phyloP scores from a whole-genome alignment of 768 basidiomycete species.

The Russula compacta region DNA sequence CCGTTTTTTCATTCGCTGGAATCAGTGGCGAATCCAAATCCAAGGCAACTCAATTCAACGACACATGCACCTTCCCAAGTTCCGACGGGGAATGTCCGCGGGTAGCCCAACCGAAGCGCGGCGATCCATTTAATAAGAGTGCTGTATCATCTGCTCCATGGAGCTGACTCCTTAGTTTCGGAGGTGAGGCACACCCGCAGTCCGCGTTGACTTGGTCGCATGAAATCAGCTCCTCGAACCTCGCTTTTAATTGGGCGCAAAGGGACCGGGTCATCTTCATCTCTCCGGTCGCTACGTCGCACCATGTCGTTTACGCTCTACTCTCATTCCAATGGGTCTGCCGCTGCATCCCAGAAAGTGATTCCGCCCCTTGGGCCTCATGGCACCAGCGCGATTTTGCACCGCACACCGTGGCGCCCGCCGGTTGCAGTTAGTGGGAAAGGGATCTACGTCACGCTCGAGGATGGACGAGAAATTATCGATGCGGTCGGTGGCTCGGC shows the following conservation, averaged over 20 bases:
- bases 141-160: too few species aligned
- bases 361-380: not conserved
- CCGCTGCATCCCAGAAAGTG: not conserved
- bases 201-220: not conserved
- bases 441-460: slow-evolving; percentile 64
- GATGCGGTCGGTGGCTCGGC: slow-evolving; percentile 85
- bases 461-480: slow-evolving; percentile 58
- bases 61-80: too few species aligned
- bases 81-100: too few species aligned
- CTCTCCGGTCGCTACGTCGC: not conserved
- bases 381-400: slow-evolving; percentile 23
- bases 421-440: slow-evolving; percentile 57
- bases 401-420: slow-evolving; percentile 61
- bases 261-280: not conserved
- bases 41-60: too few species aligned
- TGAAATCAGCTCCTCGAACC: not conserved
- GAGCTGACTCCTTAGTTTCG: not conserved
- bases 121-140: not conserved
- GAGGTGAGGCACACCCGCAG: not conserved
- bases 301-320: not conserved
- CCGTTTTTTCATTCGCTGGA: too few species aligned
- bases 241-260: not conserved
- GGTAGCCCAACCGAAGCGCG: not conserved
- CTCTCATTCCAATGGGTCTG: not conserved
- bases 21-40: too few species aligned